phyloP scores from a whole-genome alignment of 1,139 yeast genomes.

The Nakaseomyces uthaithaninus region DNA sequence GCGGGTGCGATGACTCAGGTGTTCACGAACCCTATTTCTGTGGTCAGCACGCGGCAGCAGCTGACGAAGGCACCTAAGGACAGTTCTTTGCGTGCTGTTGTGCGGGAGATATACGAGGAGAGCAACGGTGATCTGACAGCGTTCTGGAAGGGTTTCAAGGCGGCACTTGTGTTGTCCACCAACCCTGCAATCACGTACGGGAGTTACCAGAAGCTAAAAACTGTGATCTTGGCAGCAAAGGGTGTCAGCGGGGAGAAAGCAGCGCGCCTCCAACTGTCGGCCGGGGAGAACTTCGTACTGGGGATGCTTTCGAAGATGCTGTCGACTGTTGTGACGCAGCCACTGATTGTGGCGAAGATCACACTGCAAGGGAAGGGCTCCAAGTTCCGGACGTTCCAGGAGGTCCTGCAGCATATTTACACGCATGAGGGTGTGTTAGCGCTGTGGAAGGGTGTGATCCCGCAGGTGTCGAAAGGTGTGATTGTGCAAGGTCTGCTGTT shows the following conservation, averaged over 20 bases:
- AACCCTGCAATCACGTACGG: constrained; percentile 89
- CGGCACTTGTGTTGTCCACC: constrained; percentile 66
- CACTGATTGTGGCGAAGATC: constrained; percentile 76
- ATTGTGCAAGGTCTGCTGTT: constrained; percentile 79
- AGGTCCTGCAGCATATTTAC: constrained; percentile 44
- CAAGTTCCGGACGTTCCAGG: constrained; percentile 42
- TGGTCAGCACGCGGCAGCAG: constrained; percentile 79
- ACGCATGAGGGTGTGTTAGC: constrained; percentile 45
- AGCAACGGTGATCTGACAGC: constrained; percentile 55
- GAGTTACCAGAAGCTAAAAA: constrained; percentile 62
- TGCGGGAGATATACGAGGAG: constrained; percentile 47
- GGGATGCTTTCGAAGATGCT: constrained; percentile 76
- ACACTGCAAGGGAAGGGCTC: constrained; percentile 55
- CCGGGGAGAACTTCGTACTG: constrained; percentile 60
- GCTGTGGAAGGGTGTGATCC: constrained; percentile 72
- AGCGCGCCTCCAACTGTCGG: constrained; percentile 35
- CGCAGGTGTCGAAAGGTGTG: constrained; percentile 76
- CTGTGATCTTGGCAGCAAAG: constrained; percentile 36
- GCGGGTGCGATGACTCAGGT: constrained; percentile 83
- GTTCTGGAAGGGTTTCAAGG: constrained; percentile 80
- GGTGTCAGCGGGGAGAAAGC: not conserved
- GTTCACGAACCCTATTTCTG: constrained; percentile 76
- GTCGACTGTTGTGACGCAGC: constrained; percentile 78
- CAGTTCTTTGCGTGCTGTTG: constrained; percentile 41
- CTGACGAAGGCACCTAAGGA: constrained; percentile 36